Evolutionary conservation across 257 asterid genomes (phyloP).

Genomic region (Solanum chmielewskii): DNA sequence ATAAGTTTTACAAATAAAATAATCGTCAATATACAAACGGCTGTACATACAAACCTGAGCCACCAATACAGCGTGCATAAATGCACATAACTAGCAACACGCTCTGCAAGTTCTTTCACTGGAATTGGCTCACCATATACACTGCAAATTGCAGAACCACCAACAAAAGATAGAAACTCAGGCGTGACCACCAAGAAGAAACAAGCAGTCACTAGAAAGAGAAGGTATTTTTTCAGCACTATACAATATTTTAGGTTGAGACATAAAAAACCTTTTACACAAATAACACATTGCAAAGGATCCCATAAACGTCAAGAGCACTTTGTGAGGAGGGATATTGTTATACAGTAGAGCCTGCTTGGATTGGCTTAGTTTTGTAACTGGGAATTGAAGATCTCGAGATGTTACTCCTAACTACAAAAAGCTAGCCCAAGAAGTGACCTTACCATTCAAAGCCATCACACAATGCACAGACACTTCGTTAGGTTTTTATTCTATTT

Average conservation of each 20-base stretch:
- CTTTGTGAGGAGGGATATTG: background rate
- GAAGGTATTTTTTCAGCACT: background rate
- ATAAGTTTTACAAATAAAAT: conserved; percentile 1
- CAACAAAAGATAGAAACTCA: background rate
- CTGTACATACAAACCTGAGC: conserved; percentile 67
- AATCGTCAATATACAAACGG: background rate
- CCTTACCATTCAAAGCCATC: background rate
- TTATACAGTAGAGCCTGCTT: background rate
- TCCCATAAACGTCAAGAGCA: background rate
- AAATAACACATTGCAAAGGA: background rate
- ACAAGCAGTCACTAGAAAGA: background rate
- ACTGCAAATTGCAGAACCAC: conserved; percentile 29
- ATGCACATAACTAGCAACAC: conserved; percentile 95
- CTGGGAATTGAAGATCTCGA: background rate
- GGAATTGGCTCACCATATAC: conserved; percentile 77
- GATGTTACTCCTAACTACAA: background rate
- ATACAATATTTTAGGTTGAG: background rate
- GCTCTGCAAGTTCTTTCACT: conserved; percentile 84
- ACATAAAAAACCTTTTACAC: background rate
- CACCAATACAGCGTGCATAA: conserved; percentile 94
- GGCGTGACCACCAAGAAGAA: background rate
- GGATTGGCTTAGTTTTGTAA: background rate
- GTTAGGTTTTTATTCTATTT: background rate
- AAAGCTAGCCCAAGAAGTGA: background rate
- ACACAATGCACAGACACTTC: background rate